A percentile compares a stretch with the other conserved stretches of the same genome.
Evolutionary conservation across 2,329 filamentous ascomycete species (phyloP).

Genomic region (Ophiostoma fasciatum): DNA sequence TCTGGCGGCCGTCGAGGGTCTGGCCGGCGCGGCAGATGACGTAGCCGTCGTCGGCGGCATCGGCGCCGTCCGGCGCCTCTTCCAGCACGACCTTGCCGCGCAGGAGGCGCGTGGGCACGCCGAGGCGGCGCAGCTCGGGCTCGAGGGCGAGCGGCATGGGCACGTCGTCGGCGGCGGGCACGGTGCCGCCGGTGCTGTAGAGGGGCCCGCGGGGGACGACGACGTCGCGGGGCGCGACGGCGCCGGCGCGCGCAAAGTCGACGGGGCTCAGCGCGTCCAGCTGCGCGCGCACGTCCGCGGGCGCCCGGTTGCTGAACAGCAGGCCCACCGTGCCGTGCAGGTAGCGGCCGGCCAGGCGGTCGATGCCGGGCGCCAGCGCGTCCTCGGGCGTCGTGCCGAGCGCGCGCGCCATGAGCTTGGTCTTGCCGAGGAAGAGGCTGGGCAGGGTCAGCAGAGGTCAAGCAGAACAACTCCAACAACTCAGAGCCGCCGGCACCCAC

Average conservation of each 20-base stretch:
- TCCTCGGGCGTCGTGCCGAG: conserved; percentile 66
- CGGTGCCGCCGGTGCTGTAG: conserved; percentile 65
- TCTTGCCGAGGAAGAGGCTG: conserved; percentile 97
- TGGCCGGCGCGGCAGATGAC: conserved; percentile 75
- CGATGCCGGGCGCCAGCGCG: conserved; percentile 66
- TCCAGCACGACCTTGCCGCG: conserved; percentile 74
- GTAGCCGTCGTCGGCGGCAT: conserved; percentile 41
- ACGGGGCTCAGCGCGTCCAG: conserved; percentile 58
- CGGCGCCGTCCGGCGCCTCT: conserved; percentile 27
- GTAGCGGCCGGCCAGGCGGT: conserved; percentile 47
- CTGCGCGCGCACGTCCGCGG: conserved; percentile 48
- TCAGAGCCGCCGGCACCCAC: conserved; percentile 31
- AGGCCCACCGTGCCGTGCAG: conserved; percentile 69
- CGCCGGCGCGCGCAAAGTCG: conserved; percentile 86
- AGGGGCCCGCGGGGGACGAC: conserved; percentile 72
- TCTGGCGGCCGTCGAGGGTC: conserved; percentile 78
- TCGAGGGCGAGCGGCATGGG: conserved; percentile 79
- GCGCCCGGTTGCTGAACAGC: conserved; percentile 70
- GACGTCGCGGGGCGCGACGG: conserved; percentile 58
- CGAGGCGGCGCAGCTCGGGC: conserved; percentile 76
- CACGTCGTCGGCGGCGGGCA: conserved; percentile 68
- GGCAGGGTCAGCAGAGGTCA: neutral
- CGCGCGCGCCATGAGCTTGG: conserved; percentile 95
- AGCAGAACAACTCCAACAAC: neutral
- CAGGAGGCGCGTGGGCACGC: conserved; percentile 76